A percentile compares a stretch with the other conserved stretches of the same genome.
These are phyloP conservation scores for Kokia cookei DNA, from an alignment of 441 rosid species.

Conservation along the genomic window DNA sequence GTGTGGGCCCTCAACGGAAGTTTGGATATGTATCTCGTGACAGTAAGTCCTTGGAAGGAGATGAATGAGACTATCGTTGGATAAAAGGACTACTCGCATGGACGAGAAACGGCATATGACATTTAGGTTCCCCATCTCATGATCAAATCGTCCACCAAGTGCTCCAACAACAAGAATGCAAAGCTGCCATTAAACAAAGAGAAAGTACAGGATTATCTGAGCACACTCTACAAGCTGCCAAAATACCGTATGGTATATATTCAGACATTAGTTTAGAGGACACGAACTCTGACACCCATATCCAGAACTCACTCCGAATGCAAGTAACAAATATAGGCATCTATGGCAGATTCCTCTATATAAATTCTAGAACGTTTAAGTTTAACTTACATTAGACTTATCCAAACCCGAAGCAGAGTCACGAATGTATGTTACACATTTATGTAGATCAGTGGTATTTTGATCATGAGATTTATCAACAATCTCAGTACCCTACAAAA, in stretches of 20 bases:
- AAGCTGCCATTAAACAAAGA: constrained; percentile 35
- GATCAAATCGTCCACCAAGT: constrained; percentile 95
- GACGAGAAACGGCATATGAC: constrained; percentile 57
- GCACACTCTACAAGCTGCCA: not conserved
- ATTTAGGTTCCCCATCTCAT: constrained; percentile 84
- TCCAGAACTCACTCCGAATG: not conserved
- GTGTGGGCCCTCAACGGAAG: constrained; percentile 70
- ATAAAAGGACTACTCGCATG: constrained; percentile 52
- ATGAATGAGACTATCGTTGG: constrained; percentile 71
- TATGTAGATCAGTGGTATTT: constrained; percentile 91
- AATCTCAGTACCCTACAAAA: constrained; percentile 67
- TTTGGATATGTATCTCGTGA: constrained; percentile 56
- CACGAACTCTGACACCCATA: not conserved
- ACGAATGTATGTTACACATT: constrained; percentile 53
- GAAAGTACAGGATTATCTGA: not conserved
- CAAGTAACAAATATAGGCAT: not conserved
- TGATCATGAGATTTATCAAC: constrained; percentile 81
- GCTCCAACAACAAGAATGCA: constrained; percentile 89
- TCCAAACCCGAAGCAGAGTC: constrained; percentile 40
- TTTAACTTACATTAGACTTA: constrained; percentile 46
- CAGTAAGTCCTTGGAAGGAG: constrained; percentile 67
- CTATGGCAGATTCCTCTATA: too few relatives aligned
- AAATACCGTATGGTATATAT: not conserved
- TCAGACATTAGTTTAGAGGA: not conserved
- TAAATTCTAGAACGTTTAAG: not conserved